Percentiles rank a stretch among this genome's conserved stretches.
phyloP scores from a whole-genome alignment of 2,329 filamentous ascomycete species.

The Penicillium sp. region DNA sequence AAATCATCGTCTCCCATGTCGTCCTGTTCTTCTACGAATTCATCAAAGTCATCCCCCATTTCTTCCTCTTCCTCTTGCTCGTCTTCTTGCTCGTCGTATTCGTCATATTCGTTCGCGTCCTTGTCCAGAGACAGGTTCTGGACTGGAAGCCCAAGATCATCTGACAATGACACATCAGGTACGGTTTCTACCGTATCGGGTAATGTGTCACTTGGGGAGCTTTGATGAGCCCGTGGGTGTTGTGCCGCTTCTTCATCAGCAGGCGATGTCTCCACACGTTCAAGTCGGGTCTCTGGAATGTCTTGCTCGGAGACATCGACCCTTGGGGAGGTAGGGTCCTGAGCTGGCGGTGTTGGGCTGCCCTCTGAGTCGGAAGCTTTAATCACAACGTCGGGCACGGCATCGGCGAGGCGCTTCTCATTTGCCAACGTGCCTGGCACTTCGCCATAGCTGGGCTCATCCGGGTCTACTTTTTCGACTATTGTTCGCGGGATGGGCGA shows the following conservation, averaged over 20 bases:
- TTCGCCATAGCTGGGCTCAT: constrained; percentile 60
- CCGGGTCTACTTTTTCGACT: constrained; percentile 63
- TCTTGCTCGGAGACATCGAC: constrained; percentile 14
- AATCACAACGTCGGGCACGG: constrained; percentile 59
- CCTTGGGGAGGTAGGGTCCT: constrained; percentile 24
- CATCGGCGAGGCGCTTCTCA: constrained; percentile 59
- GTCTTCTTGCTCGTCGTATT: constrained; percentile 52
- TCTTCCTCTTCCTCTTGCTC: constrained; percentile 59
- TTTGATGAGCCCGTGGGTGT: constrained; percentile 41
- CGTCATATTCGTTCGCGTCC: constrained; percentile 46
- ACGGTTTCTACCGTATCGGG: constrained; percentile 47
- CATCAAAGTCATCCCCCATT: constrained; percentile 61
- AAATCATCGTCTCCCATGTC: constrained; percentile 57
- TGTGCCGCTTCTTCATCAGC: constrained; percentile 33
- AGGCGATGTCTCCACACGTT: constrained; percentile 45
- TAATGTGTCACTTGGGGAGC: constrained; percentile 44
- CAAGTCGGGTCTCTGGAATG: constrained; percentile 48
- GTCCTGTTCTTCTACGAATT: constrained; percentile 55
- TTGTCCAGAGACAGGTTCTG: constrained; percentile 56
- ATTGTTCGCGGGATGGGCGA: constrained; percentile 60
- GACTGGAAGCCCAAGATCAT: constrained; percentile 46
- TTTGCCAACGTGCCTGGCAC: constrained; percentile 63
- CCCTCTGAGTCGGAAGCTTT: constrained; percentile 48
- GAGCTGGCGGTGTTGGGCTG: constrained; percentile 20
- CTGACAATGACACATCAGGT: constrained; percentile 52